Evolutionary conservation across 495 filamentous ascomycete species (phyloP).

Genomic region (Neurospora tetrasperma): DNA sequence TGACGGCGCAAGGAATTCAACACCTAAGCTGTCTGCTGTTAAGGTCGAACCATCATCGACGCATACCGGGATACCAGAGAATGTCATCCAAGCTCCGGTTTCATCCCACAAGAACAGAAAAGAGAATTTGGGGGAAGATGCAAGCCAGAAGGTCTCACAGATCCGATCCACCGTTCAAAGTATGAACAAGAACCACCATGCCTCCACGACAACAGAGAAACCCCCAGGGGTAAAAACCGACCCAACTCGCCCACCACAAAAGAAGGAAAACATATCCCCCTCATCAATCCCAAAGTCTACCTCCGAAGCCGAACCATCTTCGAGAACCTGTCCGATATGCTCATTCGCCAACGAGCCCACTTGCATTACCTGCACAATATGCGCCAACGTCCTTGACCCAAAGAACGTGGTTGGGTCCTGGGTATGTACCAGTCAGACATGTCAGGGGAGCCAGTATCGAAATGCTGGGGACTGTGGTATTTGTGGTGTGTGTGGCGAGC

Average conservation of each 20-base stretch:
- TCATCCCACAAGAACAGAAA: not conserved
- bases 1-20: not conserved
- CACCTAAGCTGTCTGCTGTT: not conserved
- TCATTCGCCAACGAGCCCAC: slow-evolving; percentile 45
- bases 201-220: not conserved
- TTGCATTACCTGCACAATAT: slow-evolving; percentile 49
- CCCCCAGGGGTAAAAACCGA: not conserved
- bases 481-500: slow-evolving; percentile 56
- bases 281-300: not conserved
- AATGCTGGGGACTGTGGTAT: slow-evolving; percentile 55
- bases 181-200: not conserved
- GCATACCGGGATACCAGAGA: not conserved
- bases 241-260: not conserved
- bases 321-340: slow-evolving; percentile 45
- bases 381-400: slow-evolving; percentile 53
- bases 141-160: not conserved
- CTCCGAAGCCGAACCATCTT: not conserved
- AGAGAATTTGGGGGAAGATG: not conserved
- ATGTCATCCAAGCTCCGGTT: not conserved
- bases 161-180: not conserved
- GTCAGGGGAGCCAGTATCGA: slow-evolving; percentile 43
- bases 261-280: not conserved
- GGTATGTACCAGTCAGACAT: slow-evolving; percentile 46
- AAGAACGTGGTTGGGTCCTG: slow-evolving; percentile 41
- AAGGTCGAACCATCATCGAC: not conserved